Base-by-base conservation (phyloP, 2,329 filamentous ascomycete genomes). In the Ambrosiella cleistominuta region DNA sequence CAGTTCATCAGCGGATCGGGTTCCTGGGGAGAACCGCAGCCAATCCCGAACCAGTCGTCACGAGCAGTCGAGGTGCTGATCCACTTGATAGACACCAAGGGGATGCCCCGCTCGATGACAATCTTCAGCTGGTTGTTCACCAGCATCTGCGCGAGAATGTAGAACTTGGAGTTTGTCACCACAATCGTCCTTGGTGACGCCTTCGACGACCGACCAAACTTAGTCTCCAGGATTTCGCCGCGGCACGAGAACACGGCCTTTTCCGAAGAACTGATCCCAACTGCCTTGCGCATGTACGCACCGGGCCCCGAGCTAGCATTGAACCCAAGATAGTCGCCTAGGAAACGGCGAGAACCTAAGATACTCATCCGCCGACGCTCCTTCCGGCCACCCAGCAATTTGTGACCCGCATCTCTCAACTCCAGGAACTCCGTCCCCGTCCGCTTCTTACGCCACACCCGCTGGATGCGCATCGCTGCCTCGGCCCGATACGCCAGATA, bases 21-120 rank as follows among this genome's bases (percentile, higher is more conserved):
- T 68, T 97, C 91, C 67, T 95, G 88, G 7, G 84, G 83, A 38
- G 90, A 90, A n/a, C 87, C 88, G 50, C 94, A 78, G 2, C 90
- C 88, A 40, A 98, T 75, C 1, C 91, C 88, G 70, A 98, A 96
- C 93, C 93, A 98, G 70, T 98, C 93, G 65, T 98, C 93, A 63
- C 87, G 88, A 61, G 86, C 73, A 13, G 79, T 88, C 1, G 91
- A 96, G 4, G 80, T 75, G 65, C 88, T 82, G 63, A 98, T 75
- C 66, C 85, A 93, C 70, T 94, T 95, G 74, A 98, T 91, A 8
- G 89, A 81, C 2, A 88, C 88, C 15, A 97, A 72, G 0, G 89
- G 82, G 61, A 97, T 81, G 0, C 86, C 83, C 57, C 86, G 81
- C 68, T 98, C 93, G 0, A 88, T 77, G 1, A 82, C 74, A 62